Percentiles rank a stretch among this genome's conserved stretches.
Conservation (phyloP, 225 moss, liverwort and hornwort genomes). For the Marchantia polymorpha region DNA sequence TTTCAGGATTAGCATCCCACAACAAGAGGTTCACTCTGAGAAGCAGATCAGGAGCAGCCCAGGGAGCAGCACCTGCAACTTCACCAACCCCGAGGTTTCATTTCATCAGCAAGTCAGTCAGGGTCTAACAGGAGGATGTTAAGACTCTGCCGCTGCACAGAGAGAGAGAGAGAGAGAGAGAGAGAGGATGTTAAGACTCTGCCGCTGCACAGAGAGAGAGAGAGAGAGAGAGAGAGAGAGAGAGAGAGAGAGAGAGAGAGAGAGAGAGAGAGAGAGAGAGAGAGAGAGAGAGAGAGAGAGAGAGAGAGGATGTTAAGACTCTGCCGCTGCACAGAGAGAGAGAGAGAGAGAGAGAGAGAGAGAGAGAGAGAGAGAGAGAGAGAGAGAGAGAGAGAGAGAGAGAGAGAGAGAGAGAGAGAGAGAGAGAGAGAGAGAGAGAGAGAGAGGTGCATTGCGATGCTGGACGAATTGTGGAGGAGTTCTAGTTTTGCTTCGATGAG, state of each 20-base stretch:
- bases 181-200: neutral
- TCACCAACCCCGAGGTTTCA: too few relatives aligned
- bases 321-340: too few relatives aligned
- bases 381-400: neutral
- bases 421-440: neutral
- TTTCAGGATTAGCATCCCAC: constrained; percentile 4
- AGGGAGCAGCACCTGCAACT: neutral
- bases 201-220: neutral
- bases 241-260: neutral
- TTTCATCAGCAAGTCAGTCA: neutral
- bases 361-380: neutral
- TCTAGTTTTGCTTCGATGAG: too few relatives aligned
- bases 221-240: neutral
- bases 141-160: neutral
- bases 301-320: too few relatives aligned
- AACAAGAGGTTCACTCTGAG: neutral
- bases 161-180: neutral
- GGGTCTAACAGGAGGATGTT: neutral
- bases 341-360: neutral
- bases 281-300: neutral
- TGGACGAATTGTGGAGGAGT: too few relatives aligned
- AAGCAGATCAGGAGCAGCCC: neutral
- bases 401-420: neutral
- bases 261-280: neutral
- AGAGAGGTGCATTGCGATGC: neutral